Evolutionary conservation across 1,284 basidiomycete genomes (phyloP).

Genomic region (Phenoliferia sp.): DNA sequence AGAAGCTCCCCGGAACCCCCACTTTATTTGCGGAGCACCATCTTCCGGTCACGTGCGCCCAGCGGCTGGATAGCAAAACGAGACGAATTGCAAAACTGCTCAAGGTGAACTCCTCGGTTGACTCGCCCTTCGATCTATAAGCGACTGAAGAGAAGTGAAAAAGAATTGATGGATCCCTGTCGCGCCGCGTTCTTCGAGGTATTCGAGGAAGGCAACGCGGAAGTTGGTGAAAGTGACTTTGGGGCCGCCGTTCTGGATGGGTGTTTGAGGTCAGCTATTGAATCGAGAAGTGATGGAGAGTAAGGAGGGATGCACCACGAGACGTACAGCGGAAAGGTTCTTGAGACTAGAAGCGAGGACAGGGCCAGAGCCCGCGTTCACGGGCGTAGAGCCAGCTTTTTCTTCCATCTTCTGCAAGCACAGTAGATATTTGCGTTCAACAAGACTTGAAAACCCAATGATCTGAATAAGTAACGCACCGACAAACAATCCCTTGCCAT

Average conservation of each 20-base stretch:
- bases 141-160: conserved; percentile 10
- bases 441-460: too few relatives aligned
- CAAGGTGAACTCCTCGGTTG: neutral
- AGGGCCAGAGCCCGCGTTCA: neutral
- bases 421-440: neutral
- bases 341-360: conserved; percentile 10
- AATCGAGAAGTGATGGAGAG: neutral
- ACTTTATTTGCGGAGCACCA: neutral
- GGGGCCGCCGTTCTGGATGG: neutral
- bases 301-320: too few relatives aligned
- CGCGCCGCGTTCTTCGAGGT: conserved; percentile 3
- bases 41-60: neutral
- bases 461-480: neutral
- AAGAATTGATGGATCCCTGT: conserved; percentile 11
- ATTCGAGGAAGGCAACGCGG: conserved; percentile 18
- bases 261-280: neutral
- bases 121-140: conserved; percentile 1
- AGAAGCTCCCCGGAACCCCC: neutral
- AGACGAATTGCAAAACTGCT: too few relatives aligned
- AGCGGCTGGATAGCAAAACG: too few relatives aligned
- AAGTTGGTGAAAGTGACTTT: conserved; percentile 12
- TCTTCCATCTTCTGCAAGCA: conserved; percentile 1
- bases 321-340: neutral
- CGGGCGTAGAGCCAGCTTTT: neutral
- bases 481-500: neutral